phyloP scores from a whole-genome alignment of 2,329 filamentous ascomycete species.

The Penicillium griseofulvum region DNA sequence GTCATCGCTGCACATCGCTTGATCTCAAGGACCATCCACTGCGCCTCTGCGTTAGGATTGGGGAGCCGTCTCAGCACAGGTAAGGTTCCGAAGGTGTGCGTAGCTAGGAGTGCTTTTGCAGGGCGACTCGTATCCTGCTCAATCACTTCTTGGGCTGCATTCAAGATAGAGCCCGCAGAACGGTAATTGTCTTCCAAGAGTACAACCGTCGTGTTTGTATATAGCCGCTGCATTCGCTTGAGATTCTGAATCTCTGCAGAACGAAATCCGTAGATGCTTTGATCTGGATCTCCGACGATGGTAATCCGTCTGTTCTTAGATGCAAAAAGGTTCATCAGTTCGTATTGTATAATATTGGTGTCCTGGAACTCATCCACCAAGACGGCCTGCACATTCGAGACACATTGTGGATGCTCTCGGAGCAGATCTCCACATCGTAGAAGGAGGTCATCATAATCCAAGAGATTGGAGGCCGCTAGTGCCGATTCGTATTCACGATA shows the following conservation, averaged over 20 bases:
- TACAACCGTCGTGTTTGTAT: constrained; percentile 74
- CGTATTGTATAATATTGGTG: constrained; percentile 92
- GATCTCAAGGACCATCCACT: constrained; percentile 87
- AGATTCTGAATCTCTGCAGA: constrained; percentile 91
- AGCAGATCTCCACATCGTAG: constrained; percentile 80
- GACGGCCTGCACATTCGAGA: constrained; percentile 84
- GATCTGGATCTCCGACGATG: constrained; percentile 93
- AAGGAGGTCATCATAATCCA: constrained; percentile 93
- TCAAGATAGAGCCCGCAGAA: constrained; percentile 80
- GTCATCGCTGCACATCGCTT: constrained; percentile 67
- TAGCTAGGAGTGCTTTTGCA: constrained; percentile 73
- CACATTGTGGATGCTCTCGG: constrained; percentile 69
- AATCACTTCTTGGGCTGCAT: constrained; percentile 78
- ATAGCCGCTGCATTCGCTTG: constrained; percentile 71
- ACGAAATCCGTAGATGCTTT: constrained; percentile 96
- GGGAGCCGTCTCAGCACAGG: constrained; percentile 77
- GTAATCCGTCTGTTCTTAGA: constrained; percentile 73
- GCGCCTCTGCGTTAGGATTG: constrained; percentile 69
- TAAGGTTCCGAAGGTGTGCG: constrained; percentile 73
- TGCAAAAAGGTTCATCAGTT: constrained; percentile 86
- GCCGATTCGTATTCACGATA: constrained; percentile 77
- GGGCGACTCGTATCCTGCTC: constrained; percentile 82
- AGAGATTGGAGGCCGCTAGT: constrained; percentile 70
- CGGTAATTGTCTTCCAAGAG: constrained; percentile 92
- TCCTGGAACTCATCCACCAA: constrained; percentile 98